Evolutionary conservation across 805 yeast species (phyloP).

Genomic region (Yamadazyma ubonensis): DNA sequence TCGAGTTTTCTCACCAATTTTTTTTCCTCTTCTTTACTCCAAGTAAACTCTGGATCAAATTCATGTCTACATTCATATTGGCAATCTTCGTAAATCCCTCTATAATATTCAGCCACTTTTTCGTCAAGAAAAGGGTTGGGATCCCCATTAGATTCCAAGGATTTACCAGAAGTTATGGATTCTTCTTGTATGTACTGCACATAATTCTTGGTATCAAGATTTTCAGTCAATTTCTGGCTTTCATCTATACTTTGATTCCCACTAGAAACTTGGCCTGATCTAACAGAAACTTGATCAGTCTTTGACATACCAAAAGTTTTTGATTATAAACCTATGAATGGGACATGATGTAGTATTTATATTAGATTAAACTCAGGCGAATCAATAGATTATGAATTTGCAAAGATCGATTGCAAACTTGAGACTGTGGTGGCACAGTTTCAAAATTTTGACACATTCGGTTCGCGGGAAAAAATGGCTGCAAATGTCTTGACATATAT

Average conservation of each 20-base stretch:
- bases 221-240: background rate
- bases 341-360: background rate
- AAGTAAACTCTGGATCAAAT: conserved; percentile 34
- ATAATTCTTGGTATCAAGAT: background rate
- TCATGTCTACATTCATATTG: conserved; percentile 33
- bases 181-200: background rate
- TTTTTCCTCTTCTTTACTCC: conserved; percentile 35
- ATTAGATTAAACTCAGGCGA: background rate
- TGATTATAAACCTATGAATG: background rate
- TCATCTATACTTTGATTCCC: background rate
- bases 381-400: background rate
- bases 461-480: background rate
- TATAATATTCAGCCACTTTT: conserved; percentile 29
- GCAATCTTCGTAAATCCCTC: conserved; percentile 27
- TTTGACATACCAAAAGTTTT: background rate
- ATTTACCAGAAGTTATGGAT: conserved; percentile 6
- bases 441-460: background rate
- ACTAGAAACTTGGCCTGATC: too few species aligned
- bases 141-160: background rate
- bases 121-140: conserved; percentile 28
- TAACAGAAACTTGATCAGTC: background rate
- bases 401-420: background rate
- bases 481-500: background rate
- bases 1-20: conserved; percentile 21
- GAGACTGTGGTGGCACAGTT: conserved; percentile 1